Evolutionary conservation across 2,329 filamentous ascomycete species (phyloP).

Genomic region (Coniochaeta prunicola): DNA sequence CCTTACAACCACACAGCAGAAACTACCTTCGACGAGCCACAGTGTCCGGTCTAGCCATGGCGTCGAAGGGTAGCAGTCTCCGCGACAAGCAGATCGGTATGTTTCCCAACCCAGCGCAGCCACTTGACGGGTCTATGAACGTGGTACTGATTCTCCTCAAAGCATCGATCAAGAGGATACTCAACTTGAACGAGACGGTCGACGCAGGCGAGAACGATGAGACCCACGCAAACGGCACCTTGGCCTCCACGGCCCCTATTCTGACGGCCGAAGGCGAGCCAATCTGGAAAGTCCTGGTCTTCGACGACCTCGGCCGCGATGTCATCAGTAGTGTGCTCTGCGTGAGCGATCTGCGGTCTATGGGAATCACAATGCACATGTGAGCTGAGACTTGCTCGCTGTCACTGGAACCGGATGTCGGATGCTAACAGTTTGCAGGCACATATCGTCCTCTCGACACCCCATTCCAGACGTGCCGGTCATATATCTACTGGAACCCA

Average conservation of each 20-base stretch:
- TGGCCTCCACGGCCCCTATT: conserved; percentile 68
- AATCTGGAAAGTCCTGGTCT: conserved; percentile 96
- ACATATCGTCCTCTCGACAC: conserved; percentile 73
- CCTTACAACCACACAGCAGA: conserved; percentile 4
- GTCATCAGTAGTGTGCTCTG: conserved; percentile 94
- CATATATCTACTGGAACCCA: conserved; percentile 93
- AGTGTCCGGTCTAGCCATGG: conserved; percentile 26
- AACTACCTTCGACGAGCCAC: background rate
- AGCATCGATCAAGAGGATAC: conserved; percentile 91
- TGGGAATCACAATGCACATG: conserved; percentile 97
- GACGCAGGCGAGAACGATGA: conserved; percentile 56
- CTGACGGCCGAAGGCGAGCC: conserved; percentile 82
- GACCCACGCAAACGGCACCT: conserved; percentile 52
- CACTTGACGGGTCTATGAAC: background rate
- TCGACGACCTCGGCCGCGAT: conserved; percentile 84
- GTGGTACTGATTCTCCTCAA: conserved; percentile 2
- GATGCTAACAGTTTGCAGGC: conserved; percentile 38
- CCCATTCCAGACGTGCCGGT: conserved; percentile 94
- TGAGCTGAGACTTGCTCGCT: conserved; percentile 31
- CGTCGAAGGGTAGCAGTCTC: conserved; percentile 36
- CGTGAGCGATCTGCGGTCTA: conserved; percentile 84
- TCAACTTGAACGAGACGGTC: conserved; percentile 82
- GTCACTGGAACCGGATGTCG: background rate
- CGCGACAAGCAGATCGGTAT: conserved; percentile 45
- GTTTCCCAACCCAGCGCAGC: conserved; percentile 5